Evolutionary conservation across 2,329 filamentous ascomycete genomes (phyloP), one percentile per base, ranked within the genome.

Genomic region (Fusarium lateritium): DNA sequence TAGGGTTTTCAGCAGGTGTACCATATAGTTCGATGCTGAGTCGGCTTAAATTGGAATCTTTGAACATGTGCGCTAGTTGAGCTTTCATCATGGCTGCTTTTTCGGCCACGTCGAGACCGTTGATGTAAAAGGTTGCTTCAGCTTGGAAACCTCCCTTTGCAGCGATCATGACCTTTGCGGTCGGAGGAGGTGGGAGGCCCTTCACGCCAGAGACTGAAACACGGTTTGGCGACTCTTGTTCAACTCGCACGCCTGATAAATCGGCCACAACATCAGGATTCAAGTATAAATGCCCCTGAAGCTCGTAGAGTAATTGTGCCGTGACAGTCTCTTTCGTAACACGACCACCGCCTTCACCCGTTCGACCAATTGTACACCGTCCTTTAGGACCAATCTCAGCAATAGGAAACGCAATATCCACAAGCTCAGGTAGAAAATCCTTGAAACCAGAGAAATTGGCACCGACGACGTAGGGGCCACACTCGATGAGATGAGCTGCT

Each of bases 401-500:
- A n/a, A 83, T 79, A 0, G 79, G 79, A 33, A 77, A 80, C 0
- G 75, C 78, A 11, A 79, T 65, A n/a, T 78, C 73, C 11, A 79
- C 72, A 0, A 76, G 67, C 5, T 75, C 74, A 0, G 72, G 62
- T 1, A 76, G 47, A 33, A 78, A 73, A 1, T 78, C 73, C 14
- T 74, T 74, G 69, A 76, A 86, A 1, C 85, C 86, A 0, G 85
- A 80, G 62, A 87, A 89, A 65, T 89, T 88, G 0, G 78, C 83
- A 0, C 86, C 86, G 0, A 84, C 85, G 4, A 84, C 84, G 55
- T 89, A 89, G 1, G 83, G 79, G 0, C 80, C 82, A 67, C 85
- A 88, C 69, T 88, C 86, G 40, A 87, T 86, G 7, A 87, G 71
- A 73, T 88, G 84, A 2, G 83, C 85, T 1, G 84, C 84, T 6